Evolutionary conservation across 208 protist species (phyloP), one percentile per base, ranked within the genome.

Genomic region (Wallacemonas sp.): DNA sequence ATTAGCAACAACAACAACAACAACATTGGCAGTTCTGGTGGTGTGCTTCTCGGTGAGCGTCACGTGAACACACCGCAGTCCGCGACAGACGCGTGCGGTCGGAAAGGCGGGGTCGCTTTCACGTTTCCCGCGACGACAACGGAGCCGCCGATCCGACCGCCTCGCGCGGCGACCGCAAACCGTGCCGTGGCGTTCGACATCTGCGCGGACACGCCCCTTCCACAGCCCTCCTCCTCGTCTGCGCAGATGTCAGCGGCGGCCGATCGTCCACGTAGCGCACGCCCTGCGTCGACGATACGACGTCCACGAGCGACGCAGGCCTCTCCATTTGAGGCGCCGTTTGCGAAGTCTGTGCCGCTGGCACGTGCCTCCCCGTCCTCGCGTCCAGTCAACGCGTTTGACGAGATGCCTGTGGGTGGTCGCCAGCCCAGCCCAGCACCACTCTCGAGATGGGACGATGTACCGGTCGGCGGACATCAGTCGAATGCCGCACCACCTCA

Each of bases 371-470:
- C 36, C 8, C 12, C 36, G 36, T 39, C 36, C 36, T 12, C 4
- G 36, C 36, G 12, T 16, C 4, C 36, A 39, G 36, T 4, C 36
- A 39, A 39, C 36, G 8, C 36, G 36, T 39, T 39, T 12, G 36
- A 39, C 12, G 36, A 39, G 36, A 39, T 39, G 8, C 36, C 36
- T 12, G 36, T 39, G 8, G 36, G 36, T 4, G 8, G 8, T 16
- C 36, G 8, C 36, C 36, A 39, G 36, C 4, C 4, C 8, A 39
- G 12, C 36, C 8, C 36, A 39, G 36, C 36, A 12, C 8, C n/a
- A n/a, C n/a, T n/a, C n/a, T n/a, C n/a, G n/a, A n/a, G n/a, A 4
- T 57, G 49, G 49, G 49, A 57, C 32, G 61, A 67, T 31, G 45
- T n/a, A n/a, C 26, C 31, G 7, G 32, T 38, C 20, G 55, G 25